Percentiles rank a stretch among this genome's conserved stretches.
Evolutionary conservation across 2,329 filamentous ascomycete species (phyloP).

Genomic region (Paecilomyces sp.): DNA sequence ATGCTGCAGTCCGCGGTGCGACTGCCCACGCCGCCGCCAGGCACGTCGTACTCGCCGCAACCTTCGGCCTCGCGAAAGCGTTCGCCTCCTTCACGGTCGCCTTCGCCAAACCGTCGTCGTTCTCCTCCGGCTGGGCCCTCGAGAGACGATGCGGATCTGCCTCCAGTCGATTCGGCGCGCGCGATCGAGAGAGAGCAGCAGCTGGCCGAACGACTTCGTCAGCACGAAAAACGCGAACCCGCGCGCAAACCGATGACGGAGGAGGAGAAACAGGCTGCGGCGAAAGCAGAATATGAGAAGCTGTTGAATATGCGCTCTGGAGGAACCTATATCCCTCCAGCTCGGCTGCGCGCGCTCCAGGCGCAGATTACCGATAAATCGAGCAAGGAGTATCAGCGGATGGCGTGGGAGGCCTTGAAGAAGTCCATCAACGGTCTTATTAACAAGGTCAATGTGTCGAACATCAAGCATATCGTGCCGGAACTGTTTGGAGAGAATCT

Average conservation of each 20-base stretch:
- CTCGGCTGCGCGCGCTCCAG: slow-evolving; percentile 81
- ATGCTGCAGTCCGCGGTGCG: slow-evolving; percentile 52
- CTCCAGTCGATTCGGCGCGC: slow-evolving; percentile 44
- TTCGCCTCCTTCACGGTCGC: slow-evolving; percentile 48
- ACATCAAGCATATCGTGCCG: slow-evolving; percentile 95
- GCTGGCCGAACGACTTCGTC: slow-evolving; percentile 46
- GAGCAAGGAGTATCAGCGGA: slow-evolving; percentile 95
- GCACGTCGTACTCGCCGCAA: slow-evolving; percentile 40
- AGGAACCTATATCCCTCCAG: slow-evolving; percentile 93
- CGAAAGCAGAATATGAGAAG: slow-evolving; percentile 90
- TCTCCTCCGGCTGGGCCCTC: slow-evolving; percentile 34
- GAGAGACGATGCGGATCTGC: slow-evolving; percentile 31
- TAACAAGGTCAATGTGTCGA: slow-evolving; percentile 97
- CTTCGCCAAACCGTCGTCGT: slow-evolving; percentile 44
- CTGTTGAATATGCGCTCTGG: slow-evolving; percentile 87
- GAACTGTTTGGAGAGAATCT: slow-evolving; percentile 95
- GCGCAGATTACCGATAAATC: slow-evolving; percentile 95
- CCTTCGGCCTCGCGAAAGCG: slow-evolving; percentile 49
- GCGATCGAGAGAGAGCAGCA: slow-evolving; percentile 44
- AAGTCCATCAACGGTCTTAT: slow-evolving; percentile 98
- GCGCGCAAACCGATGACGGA: slow-evolving; percentile 54
- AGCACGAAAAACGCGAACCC: slow-evolving; percentile 42
- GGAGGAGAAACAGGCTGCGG: slow-evolving; percentile 78
- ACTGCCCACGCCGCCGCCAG: slow-evolving; percentile 50
- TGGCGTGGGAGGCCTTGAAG: slow-evolving; percentile 98